Conservation (phyloP, 2,329 filamentous ascomycete species). For the Alternaria rosae region DNA sequence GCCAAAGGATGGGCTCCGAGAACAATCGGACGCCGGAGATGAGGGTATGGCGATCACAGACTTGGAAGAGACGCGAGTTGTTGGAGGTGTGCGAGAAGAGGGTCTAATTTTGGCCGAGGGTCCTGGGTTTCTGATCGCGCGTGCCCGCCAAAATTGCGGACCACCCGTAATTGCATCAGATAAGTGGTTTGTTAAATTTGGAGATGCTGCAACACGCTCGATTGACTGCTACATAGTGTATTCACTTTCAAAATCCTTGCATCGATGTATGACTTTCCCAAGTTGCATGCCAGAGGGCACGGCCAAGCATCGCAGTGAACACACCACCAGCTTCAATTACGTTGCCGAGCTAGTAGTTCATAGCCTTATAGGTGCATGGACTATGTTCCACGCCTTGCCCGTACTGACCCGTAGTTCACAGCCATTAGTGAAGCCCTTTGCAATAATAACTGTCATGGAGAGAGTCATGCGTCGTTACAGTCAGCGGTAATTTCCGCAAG, state of each 20-base stretch:
- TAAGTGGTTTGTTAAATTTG: conserved; percentile 12
- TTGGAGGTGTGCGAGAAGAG: conserved; percentile 23
- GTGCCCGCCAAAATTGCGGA: conserved; percentile 12
- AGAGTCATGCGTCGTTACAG: conserved; percentile 11
- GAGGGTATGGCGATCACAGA: conserved; percentile 16
- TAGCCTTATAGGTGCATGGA: background rate
- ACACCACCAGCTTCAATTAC: background rate
- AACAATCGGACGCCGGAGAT: conserved; percentile 29
- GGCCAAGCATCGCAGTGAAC: background rate
- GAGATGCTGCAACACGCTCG: background rate
- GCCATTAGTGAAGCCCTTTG: background rate
- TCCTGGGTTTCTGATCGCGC: conserved; percentile 20
- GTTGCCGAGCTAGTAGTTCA: background rate
- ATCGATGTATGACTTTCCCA: background rate
- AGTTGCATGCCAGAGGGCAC: background rate
- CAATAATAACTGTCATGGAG: background rate
- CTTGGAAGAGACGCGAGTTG: conserved; percentile 16
- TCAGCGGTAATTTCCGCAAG: conserved; percentile 2
- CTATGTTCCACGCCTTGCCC: background rate
- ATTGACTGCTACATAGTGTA: background rate
- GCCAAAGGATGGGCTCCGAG: conserved; percentile 17
- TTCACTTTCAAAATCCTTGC: background rate
- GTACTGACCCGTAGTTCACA: background rate
- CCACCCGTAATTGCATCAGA: conserved; percentile 19
- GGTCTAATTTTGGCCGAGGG: conserved; percentile 38